Evolutionary conservation across 2,329 filamentous ascomycete species (phyloP).

Genomic region (Chaetomiaceae sp.): DNA sequence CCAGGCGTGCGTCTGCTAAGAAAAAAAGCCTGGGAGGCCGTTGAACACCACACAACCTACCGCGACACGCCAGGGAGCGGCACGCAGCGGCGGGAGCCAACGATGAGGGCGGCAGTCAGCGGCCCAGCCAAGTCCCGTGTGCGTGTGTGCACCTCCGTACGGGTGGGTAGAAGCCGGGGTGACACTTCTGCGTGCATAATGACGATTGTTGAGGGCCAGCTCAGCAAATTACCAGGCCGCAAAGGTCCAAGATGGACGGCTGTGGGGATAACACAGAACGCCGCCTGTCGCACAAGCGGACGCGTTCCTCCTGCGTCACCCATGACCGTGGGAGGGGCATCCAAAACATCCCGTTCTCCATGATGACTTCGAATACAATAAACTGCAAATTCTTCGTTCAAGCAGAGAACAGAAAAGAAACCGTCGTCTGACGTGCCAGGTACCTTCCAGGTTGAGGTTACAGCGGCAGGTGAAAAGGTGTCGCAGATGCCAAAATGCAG

Average conservation of each 20-base stretch:
- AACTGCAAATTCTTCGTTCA: too few species aligned
- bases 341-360: too few species aligned
- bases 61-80: background rate
- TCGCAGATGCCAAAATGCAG: background rate
- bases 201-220: background rate
- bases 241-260: background rate
- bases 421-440: too few species aligned
- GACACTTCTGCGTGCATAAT: background rate
- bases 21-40: too few species aligned
- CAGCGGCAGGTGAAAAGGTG: too few species aligned
- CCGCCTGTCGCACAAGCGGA: background rate
- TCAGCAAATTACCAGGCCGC: slow-evolving; percentile 2
- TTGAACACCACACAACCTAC: too few species aligned
- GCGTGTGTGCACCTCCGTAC: too few species aligned
- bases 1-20: background rate
- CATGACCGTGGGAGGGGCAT: background rate
- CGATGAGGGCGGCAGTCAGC: background rate
- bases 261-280: background rate
- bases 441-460: too few species aligned
- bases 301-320: background rate
- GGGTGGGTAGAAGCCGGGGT: background rate
- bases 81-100: background rate
- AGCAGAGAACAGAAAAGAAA: too few species aligned
- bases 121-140: background rate
- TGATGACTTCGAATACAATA: too few species aligned